A percentile compares a stretch with the other conserved stretches of the same genome.
These are phyloP conservation scores for Ceratocystis albifundus DNA, from an alignment of 2,329 filamentous ascomycete genomes.

Conservation along the genomic window DNA sequence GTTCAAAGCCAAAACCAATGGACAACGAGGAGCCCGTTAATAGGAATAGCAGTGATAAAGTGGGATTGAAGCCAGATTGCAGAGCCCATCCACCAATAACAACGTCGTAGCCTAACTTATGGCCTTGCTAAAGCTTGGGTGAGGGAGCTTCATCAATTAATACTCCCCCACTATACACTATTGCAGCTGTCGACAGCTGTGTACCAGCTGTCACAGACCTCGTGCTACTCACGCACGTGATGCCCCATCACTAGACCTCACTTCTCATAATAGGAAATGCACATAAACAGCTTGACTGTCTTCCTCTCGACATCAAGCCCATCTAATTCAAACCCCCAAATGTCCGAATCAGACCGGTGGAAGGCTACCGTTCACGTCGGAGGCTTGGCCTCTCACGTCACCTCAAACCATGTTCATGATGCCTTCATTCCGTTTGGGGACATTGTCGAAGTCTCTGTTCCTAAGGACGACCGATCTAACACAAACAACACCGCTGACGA, in stretches of 20 bases:
- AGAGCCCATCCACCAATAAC: conserved; percentile 25
- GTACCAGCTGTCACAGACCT: background rate
- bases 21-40: background rate
- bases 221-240: conserved; percentile 13
- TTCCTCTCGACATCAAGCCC: background rate
- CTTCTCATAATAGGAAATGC: background rate
- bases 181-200: background rate
- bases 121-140: conserved; percentile 10
- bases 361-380: conserved; percentile 91
- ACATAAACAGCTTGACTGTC: background rate
- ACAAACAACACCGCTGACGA: background rate
- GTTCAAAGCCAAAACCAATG: background rate
- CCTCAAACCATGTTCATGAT: conserved; percentile 62
- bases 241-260: conserved; percentile 13
- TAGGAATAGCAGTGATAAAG: conserved; percentile 10
- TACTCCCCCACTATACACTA: conserved; percentile 1
- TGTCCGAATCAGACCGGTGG: conserved; percentile 73
- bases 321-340: conserved; percentile 30
- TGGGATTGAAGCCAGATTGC: conserved; percentile 38
- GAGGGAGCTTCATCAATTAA: background rate
- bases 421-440: conserved; percentile 96
- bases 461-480: conserved; percentile 73
- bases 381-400: conserved; percentile 71
- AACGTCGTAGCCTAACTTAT: conserved; percentile 3
- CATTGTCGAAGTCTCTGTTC: conserved; percentile 80